Base-by-base conservation (phyloP, 805 yeast species). In the Cyberlindnera euphorbiae region DNA sequence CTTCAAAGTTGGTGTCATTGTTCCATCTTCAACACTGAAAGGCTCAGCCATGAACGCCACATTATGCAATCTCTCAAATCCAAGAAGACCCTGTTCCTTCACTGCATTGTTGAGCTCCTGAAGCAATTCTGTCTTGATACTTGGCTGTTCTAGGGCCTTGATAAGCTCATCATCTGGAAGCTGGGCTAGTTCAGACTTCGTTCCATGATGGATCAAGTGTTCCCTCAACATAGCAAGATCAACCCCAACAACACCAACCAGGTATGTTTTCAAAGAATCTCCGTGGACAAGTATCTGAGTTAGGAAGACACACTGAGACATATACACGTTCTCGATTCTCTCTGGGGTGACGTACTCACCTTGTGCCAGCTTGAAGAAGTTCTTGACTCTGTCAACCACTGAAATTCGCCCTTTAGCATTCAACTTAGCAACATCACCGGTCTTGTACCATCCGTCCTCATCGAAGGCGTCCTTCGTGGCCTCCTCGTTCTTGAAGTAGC, bases 1-100 rank as follows among this genome's bases (percentile, higher is more conserved):
- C 53, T 75, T 75, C 42, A 73, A 52, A 6, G 86, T 79, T 24
- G 88, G 88, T 4, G 90, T 82, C 26, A 81, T 55, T 4, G 74
- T 69, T 32, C 75, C 79, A 43, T 77, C 74, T 36, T 71, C 80
- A 11, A 77, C 56, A 14, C 64, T 74, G 41, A 80, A 60, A 8
- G 86, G 84, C 44, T 78, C 82, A 25, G 73, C 33, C n/a, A 62
- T 74, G 25, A 79, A 59, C 29, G 59, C 53, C 24, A 77, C 44
- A 46, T 81, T 80, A 52, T 74, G 76, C 17, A 81, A 38, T 41
- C 70, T 74, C 56, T 80, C 88, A 52, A 73, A 79, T 1, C 85
- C 83, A 50, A 71, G 41, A 4, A 45, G 28, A 6, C 35, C 40
- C 5, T 39, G 32, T 25, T 34, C 36, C 8, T 11, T 8, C 30